phyloP scores from a whole-genome alignment of 441 rosid genomes.

The Erodium trifolium region DNA sequence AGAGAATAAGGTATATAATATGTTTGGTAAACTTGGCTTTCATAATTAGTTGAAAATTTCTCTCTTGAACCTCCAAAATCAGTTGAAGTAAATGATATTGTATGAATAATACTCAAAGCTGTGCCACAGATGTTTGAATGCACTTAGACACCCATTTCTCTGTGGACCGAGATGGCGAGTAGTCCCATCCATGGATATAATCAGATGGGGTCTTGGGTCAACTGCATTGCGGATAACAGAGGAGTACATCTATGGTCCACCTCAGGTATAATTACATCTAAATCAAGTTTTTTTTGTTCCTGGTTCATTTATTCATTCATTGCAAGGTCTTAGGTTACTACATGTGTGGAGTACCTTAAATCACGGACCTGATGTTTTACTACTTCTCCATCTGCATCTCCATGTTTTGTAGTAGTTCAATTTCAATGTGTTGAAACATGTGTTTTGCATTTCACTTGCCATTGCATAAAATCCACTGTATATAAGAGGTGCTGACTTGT shows the following conservation, averaged over 20 bases:
- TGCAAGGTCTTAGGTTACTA: background rate
- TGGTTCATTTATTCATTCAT: background rate
- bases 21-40: slow-evolving; percentile 1
- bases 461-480: background rate
- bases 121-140: slow-evolving; percentile 63
- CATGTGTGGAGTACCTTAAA: background rate
- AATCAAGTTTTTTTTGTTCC: background rate
- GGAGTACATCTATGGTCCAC: slow-evolving; percentile 70
- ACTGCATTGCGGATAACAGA: slow-evolving; percentile 81
- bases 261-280: slow-evolving; percentile 45
- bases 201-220: slow-evolving; percentile 95
- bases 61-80: background rate
- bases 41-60: background rate
- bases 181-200: slow-evolving; percentile 74
- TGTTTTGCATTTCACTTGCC: too few species aligned
- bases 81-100: background rate
- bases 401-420: too few species aligned
- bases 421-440: background rate
- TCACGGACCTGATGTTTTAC: background rate
- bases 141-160: slow-evolving; percentile 85
- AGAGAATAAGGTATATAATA: slow-evolving; percentile 59
- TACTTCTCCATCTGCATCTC: too few species aligned
- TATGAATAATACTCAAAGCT: background rate
- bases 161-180: slow-evolving; percentile 98
- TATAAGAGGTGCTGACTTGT: slow-evolving; percentile 20